Conservation (phyloP, 1,139 yeast species). For the Suhomyces coccinellae region DNA sequence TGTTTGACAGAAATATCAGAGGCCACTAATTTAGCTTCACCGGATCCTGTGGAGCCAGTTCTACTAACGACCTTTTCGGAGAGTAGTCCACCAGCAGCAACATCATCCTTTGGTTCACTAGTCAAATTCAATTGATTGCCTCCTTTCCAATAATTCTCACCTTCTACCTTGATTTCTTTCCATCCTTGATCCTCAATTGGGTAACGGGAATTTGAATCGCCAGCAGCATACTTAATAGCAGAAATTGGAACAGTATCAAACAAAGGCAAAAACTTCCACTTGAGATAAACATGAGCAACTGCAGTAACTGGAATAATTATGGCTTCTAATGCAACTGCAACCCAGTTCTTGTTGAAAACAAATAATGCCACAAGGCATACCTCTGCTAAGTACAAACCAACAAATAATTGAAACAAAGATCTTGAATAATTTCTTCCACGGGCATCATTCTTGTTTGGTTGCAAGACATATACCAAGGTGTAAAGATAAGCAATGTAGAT, state of each 20-base stretch:
- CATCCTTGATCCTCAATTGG: constrained; percentile 65
- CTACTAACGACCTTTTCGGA: constrained; percentile 1
- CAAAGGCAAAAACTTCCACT: constrained; percentile 58
- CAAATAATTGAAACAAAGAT: constrained; percentile 65
- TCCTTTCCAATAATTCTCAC: constrained; percentile 51
- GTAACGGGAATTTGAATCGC: constrained; percentile 47
- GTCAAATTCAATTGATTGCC: constrained; percentile 43
- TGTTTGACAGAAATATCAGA: constrained; percentile 22
- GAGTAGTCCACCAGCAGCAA: constrained; percentile 13
- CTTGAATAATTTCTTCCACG: constrained; percentile 68
- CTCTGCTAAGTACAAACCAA: constrained; percentile 66
- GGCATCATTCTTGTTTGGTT: constrained; percentile 53
- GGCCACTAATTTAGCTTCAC: constrained; percentile 8
- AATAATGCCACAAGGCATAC: constrained; percentile 65
- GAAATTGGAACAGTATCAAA: constrained; percentile 74
- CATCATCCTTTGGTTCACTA: constrained; percentile 28
- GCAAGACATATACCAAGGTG: constrained; percentile 55
- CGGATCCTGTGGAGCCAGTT: constrained; percentile 13
- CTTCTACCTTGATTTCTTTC: constrained; percentile 55
- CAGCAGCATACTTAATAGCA: constrained; percentile 61
- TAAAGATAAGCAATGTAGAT: constrained; percentile 63
- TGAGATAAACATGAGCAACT: constrained; percentile 55
- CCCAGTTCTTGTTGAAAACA: constrained; percentile 73
- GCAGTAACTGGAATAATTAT: constrained; percentile 53
- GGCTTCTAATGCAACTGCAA: constrained; percentile 64